A percentile compares a stretch with the other conserved stretches of the same genome.
Evolutionary conservation across 805 yeast genomes (phyloP).

Genomic region (Saccharomycopsis synnaedendra): DNA sequence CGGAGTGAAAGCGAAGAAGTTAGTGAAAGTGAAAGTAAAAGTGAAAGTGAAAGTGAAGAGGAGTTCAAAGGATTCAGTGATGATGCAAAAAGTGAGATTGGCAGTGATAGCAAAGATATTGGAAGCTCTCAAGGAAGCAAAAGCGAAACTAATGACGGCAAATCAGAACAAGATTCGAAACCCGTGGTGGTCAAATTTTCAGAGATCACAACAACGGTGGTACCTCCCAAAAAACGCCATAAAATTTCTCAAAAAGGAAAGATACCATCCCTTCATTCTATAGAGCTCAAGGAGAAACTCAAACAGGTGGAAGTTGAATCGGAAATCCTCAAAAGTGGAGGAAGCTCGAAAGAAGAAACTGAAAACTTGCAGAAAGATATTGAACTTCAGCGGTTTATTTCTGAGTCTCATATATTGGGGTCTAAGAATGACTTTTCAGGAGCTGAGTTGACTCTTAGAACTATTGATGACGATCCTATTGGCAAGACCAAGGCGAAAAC

Average conservation of each 20-base stretch:
- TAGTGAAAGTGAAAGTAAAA: background rate
- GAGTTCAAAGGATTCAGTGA: slow-evolving; percentile 21
- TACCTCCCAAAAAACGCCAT: slow-evolving; percentile 19
- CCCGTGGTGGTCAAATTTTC: slow-evolving; percentile 29
- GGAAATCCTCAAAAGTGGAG: slow-evolving; percentile 19
- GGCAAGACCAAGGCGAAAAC: slow-evolving; percentile 64
- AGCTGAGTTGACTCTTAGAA: slow-evolving; percentile 53
- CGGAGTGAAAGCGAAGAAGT: slow-evolving; percentile 16
- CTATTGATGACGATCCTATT: slow-evolving; percentile 47
- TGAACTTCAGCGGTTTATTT: slow-evolving; percentile 57
- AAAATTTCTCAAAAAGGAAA: slow-evolving; percentile 45
- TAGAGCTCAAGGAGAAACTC: slow-evolving; percentile 26
- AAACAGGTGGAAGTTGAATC: slow-evolving; percentile 23
- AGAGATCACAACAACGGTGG: background rate
- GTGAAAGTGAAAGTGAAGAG: slow-evolving; percentile 11
- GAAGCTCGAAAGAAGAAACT: slow-evolving; percentile 27
- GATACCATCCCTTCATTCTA: slow-evolving; percentile 33
- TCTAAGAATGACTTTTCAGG: slow-evolving; percentile 35
- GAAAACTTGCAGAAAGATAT: slow-evolving; percentile 58
- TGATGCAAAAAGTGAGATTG: slow-evolving; percentile 19
- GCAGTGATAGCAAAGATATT: slow-evolving; percentile 18
- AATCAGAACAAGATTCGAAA: slow-evolving; percentile 19
- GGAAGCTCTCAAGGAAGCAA: slow-evolving; percentile 8
- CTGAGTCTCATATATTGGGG: slow-evolving; percentile 55
- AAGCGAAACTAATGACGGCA: slow-evolving; percentile 17